Evolutionary conservation across 2,329 filamentous ascomycete species (phyloP).

Genomic region (Calonectria pseudoreteaudii): DNA sequence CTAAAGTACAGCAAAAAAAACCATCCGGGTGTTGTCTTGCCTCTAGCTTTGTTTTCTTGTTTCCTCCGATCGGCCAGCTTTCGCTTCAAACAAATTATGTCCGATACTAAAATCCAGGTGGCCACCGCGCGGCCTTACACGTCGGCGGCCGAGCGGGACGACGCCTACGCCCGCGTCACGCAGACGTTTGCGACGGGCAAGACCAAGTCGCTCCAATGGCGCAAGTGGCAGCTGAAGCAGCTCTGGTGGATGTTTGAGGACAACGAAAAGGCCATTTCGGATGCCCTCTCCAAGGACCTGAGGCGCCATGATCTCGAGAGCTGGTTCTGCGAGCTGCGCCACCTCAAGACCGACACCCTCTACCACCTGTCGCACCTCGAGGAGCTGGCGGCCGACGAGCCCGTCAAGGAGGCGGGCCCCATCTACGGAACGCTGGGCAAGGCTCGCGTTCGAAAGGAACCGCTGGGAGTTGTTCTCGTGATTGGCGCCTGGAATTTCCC

Average conservation of each 20-base stretch:
- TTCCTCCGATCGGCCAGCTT: too few relatives aligned
- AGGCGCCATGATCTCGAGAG: not conserved
- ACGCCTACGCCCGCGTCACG: not conserved
- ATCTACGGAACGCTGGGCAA: conserved; percentile 41
- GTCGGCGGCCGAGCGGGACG: not conserved
- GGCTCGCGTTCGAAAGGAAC: conserved; percentile 54
- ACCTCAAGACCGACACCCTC: conserved; percentile 50
- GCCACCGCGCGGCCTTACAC: not conserved
- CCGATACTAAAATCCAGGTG: not conserved
- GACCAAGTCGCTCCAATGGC: conserved; percentile 2
- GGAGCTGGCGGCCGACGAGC: conserved; percentile 53
- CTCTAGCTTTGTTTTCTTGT: too few relatives aligned
- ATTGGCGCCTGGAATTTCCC: conserved; percentile 62
- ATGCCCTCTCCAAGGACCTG: not conserved
- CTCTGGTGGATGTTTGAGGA: not conserved
- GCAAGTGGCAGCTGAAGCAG: conserved; percentile 3
- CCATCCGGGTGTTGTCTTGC: not conserved
- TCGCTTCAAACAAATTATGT: too few relatives aligned
- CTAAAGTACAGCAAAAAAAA: not conserved
- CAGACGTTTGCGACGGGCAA: not conserved
- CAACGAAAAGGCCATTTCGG: not conserved
- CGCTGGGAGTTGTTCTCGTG: conserved; percentile 56
- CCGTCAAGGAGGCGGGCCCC: conserved; percentile 39
- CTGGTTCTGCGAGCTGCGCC: not conserved
- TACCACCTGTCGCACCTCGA: conserved; percentile 53